These are phyloP conservation scores for Xylariales sp. DNA, from an alignment of 2,329 filamentous ascomycete genomes.

Conservation along the genomic window DNA sequence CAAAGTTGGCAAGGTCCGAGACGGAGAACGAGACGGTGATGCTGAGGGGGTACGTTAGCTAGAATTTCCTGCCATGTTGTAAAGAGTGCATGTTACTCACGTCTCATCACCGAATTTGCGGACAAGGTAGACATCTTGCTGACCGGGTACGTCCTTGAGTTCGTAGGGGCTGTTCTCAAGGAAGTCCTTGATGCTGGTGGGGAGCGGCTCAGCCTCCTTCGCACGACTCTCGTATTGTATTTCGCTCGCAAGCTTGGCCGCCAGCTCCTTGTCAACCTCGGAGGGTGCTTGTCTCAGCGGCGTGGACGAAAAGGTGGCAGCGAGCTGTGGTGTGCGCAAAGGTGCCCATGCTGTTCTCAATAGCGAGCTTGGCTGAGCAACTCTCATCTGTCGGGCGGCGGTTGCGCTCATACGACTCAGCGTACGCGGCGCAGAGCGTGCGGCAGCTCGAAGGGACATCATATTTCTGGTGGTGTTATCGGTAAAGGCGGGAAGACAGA, in stretches of 20 bases:
- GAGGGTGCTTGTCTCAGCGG: slow-evolving; percentile 56
- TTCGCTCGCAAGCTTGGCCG: slow-evolving; percentile 86
- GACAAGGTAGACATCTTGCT: slow-evolving; percentile 87
- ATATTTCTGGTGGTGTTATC: slow-evolving; percentile 65
- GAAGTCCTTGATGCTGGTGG: slow-evolving; percentile 86
- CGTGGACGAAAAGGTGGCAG: slow-evolving; percentile 64
- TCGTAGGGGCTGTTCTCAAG: slow-evolving; percentile 86
- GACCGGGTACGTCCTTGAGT: slow-evolving; percentile 82
- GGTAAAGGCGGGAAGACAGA: background rate
- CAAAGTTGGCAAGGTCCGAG: slow-evolving; percentile 78
- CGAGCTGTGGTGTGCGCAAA: slow-evolving; percentile 52
- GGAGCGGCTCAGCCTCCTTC: slow-evolving; percentile 76
- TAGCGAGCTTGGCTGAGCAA: slow-evolving; percentile 61
- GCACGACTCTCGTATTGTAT: slow-evolving; percentile 85
- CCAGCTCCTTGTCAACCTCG: slow-evolving; percentile 81
- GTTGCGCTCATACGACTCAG: slow-evolving; percentile 67
- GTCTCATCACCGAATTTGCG: slow-evolving; percentile 89
- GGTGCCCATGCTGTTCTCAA: slow-evolving; percentile 59
- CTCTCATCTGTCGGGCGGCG: slow-evolving; percentile 62
- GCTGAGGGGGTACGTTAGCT: slow-evolving; percentile 54
- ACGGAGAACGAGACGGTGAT: slow-evolving; percentile 88
- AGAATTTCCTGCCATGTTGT: background rate
- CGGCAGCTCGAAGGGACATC: slow-evolving; percentile 75
- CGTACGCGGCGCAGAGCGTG: slow-evolving; percentile 74
- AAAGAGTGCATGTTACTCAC: slow-evolving; percentile 62